Base-by-base conservation (phyloP, 1,284 basidiomycete species). In the Puccinia novopanici region DNA sequence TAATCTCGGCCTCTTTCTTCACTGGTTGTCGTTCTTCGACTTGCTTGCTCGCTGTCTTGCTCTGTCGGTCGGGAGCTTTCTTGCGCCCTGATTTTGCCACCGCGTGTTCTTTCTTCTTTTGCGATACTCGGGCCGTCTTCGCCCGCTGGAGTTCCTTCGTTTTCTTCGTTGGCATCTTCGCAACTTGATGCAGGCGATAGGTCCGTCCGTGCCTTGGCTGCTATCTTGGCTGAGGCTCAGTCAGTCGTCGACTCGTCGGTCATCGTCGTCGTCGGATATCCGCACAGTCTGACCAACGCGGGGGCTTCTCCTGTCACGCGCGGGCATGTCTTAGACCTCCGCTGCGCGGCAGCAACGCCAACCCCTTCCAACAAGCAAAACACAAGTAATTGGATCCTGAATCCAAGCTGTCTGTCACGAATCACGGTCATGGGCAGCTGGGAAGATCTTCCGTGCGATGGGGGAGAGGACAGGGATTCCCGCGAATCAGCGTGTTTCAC, bases 71-170 rank as follows among this genome's bases (percentile, higher is more conserved):
- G 8, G 73, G 45, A 45, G 45, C 45, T 45, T 45, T 76, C 59
- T 63, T 61, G 9, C 57, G 57, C 15, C 27, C 45, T 3, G 48
- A 45, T 30, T 65, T 63, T 52, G 65, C 30, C 22, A 34, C 50
- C 8, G 63, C 17, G 6, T 65, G 63, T 30, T 63, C 30, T 50
- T 77, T 77, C 67, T 67, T 70, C 48, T 52, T 63, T 30, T 77
- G 42, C 12, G 63, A 54, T 27, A 68, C 27, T 54, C 30, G 61
- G 15, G 75, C 63, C 34, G 65, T 61, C 54, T 77, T 77, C 10
- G 61, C 63, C 40, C 34, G 13, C 15, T 68, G 42, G 6, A 52
- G 40, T 6, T 50, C 17, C 63, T 55, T 77, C 65, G 45, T 37
- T 42, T 77, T 77, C 15, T 40, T 55, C 19, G 70, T 9, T 54